phyloP scores from a whole-genome alignment of 345 rosid species.

The Orychophragmus violaceus region DNA sequence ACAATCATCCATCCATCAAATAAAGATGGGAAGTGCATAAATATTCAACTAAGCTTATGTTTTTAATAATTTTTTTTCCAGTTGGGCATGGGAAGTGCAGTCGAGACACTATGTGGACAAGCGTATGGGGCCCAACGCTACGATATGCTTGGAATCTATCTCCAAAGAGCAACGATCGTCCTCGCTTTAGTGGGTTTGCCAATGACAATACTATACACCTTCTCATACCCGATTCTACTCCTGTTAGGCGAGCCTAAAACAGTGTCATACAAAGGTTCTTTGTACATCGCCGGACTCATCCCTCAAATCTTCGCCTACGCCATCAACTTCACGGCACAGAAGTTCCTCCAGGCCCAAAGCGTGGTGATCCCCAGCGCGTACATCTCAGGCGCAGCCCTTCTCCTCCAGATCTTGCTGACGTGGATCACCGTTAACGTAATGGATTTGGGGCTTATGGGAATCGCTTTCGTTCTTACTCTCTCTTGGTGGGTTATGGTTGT shows the following conservation, averaged over 20 bases:
- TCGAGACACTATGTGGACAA: background rate
- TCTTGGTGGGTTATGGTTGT: background rate
- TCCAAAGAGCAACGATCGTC: background rate
- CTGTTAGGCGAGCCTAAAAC: background rate
- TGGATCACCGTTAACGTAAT: constrained; percentile 42
- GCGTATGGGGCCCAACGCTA: background rate
- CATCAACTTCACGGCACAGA: constrained; percentile 42
- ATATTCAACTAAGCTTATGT: background rate
- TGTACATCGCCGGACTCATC: background rate
- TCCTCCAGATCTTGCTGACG: constrained; percentile 44
- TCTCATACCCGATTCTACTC: background rate
- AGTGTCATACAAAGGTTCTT: background rate
- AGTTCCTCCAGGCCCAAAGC: constrained; percentile 64
- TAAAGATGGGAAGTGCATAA: background rate
- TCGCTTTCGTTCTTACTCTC: background rate
- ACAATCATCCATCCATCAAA: background rate
- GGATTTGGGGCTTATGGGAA: background rate
- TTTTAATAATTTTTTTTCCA: background rate
- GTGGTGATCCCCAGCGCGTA: constrained; percentile 58
- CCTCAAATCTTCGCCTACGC: background rate
- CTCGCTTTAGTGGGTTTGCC: background rate
- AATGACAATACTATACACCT: background rate
- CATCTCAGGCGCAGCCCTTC: constrained; percentile 50
- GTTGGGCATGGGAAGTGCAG: background rate
- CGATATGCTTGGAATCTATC: background rate